A percentile compares a stretch with the other conserved stretches of the same genome.
Conservation (phyloP, 768 basidiomycete species). For the Tulasnella sp. region DNA sequence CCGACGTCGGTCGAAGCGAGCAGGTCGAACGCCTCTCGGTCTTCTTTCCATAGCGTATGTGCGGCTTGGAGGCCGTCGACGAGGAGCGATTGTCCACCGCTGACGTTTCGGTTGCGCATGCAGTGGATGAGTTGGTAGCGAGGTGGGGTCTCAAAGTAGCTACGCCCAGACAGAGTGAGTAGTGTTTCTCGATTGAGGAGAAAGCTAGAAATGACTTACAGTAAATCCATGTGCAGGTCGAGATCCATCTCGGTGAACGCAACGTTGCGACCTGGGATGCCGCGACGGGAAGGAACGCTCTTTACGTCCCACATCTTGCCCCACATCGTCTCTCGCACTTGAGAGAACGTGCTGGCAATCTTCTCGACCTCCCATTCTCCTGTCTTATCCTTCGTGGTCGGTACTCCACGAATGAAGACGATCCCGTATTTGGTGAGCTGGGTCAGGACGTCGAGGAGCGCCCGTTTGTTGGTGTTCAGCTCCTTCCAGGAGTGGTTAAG, state of each 20-base stretch:
- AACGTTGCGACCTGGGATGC: conserved; percentile 72
- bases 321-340: conserved; percentile 84
- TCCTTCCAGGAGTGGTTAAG: not conserved
- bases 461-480: conserved; percentile 30
- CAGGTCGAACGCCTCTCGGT: conserved; percentile 53
- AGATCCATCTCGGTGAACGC: conserved; percentile 90
- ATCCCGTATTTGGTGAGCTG: conserved; percentile 70
- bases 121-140: conserved; percentile 91
- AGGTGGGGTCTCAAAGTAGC: conserved; percentile 89
- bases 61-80: conserved; percentile 75
- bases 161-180: conserved; percentile 36
- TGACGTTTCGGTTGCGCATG: conserved; percentile 68
- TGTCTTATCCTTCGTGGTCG: not conserved
- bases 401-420: conserved; percentile 66
- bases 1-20: conserved; percentile 66
- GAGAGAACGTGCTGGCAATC: conserved; percentile 66
- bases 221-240: conserved; percentile 86
- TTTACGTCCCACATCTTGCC: conserved; percentile 86
- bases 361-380: conserved; percentile 57
- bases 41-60: conserved; percentile 45
- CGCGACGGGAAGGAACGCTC: conserved; percentile 43
- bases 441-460: conserved; percentile 56
- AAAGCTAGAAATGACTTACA: conserved; percentile 51
- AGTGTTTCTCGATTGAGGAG: not conserved
- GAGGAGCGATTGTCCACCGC: conserved; percentile 82